Evolutionary conservation across 1,139 yeast species (phyloP), one percentile per base, ranked within the genome.

Genomic region (Taphrina populina): DNA sequence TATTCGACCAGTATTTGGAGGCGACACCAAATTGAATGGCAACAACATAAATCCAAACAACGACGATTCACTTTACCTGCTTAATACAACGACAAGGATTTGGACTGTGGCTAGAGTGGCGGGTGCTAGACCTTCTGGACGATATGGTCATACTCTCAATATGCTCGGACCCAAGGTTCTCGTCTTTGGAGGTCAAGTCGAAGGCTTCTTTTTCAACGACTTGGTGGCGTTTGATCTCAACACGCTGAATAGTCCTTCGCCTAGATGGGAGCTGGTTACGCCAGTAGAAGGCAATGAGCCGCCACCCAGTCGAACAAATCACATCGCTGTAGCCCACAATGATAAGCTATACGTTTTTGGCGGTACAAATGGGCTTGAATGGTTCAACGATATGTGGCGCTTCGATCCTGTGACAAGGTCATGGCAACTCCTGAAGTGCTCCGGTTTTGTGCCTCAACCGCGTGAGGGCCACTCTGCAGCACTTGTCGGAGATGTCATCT

Each of bases 151-250:
- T 69, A 82, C 95, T 52, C 73, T 83, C 54, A 81, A 81, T 57
- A 81, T 81, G 59, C 74, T 77, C 62, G 84, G 86, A 52, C 83
- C 94, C 4, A 78, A 83, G 62, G 76, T 94, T 52, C 92, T 83
- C 69, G 76, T 92, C 8, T 92, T 88, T 72, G 99, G 98, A 53
- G 99, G 99, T 54, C 97, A 92, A 69, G 77, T 88, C 63, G 97
- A 92, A 67, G 88, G 86, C 65, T 81, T 80, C 59, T 87, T 84
- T 59, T 90, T 87, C 69, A 83, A 84, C 68, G 98, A 92, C 68
- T 72, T 92, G 66, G 83, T 84, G 72, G 81, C 81, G 61, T 92
- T 88, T 70, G 97, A 92, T 68, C 76, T 92, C 63, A 85, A 94
- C 46, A 81, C 90, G 17, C 53, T 53, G 39, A 58, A 59, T 65